Evolutionary conservation across 2,329 filamentous ascomycete genomes (phyloP).

Genomic region (Colletotrichum incanum): DNA sequence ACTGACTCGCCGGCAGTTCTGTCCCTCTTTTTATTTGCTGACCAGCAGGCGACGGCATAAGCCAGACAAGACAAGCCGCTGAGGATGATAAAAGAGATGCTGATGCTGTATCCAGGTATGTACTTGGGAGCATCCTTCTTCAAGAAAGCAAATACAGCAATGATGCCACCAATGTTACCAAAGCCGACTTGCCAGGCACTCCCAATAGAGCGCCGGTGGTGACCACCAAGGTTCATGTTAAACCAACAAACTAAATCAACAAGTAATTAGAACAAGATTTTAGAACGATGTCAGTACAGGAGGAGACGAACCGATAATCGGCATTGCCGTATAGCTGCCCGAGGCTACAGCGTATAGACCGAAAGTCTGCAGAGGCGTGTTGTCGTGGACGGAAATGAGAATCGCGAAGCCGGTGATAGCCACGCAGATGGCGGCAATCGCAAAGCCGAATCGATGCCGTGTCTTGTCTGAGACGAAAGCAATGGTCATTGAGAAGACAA

Average conservation of each 20-base stretch:
- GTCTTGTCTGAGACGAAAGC: constrained; percentile 81
- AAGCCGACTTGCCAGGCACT: constrained; percentile 85
- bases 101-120: constrained; percentile 82
- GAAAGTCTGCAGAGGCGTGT: constrained; percentile 79
- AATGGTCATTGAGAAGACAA: constrained; percentile 83
- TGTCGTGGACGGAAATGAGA: constrained; percentile 79
- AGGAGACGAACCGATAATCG: constrained; percentile 69
- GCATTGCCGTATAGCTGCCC: constrained; percentile 90
- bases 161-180: constrained; percentile 85
- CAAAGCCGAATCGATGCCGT: constrained; percentile 82
- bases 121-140: constrained; percentile 78
- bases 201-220: constrained; percentile 79
- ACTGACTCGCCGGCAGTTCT: constrained; percentile 59
- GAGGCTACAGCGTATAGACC: constrained; percentile 87
- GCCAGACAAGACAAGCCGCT: constrained; percentile 72
- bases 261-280: neutral
- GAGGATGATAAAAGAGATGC: constrained; percentile 80
- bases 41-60: constrained; percentile 73
- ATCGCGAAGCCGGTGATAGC: constrained; percentile 83
- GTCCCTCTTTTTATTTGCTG: constrained; percentile 74
- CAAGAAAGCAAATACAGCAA: constrained; percentile 81
- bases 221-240: constrained; percentile 83
- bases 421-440: constrained; percentile 77
- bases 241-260: constrained; percentile 77
- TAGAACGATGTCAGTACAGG: too few species aligned